Base-by-base conservation (phyloP, 202 grass and related monocot species). In the Zizania palustris region DNA sequence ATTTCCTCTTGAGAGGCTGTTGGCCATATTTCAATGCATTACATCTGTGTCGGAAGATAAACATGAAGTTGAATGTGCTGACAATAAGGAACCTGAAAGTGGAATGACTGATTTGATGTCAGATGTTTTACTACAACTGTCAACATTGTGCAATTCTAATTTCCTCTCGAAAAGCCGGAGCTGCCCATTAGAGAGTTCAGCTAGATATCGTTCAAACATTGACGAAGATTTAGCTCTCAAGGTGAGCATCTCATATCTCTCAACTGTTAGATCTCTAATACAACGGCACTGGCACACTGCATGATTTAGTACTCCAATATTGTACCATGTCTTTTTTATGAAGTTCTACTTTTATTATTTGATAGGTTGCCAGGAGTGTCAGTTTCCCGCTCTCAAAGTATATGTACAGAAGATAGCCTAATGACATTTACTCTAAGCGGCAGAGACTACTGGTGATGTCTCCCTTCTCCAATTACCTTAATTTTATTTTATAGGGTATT, bases 141-240 rank as follows among this genome's bases (percentile, higher is more conserved):
- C 96, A 75, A 99, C 96, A 37, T 68, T 99, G 3, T 98, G 96
- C 85, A 99, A 95, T 89, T 93, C 96, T 46, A 99, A 90, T 73
- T 95, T 98, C 38, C 78, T 99, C 38, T 92, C 62, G 34, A 99
- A 99, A 72, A 95, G 89, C 74, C 77, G 78, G 42, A 99, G 85
- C 51, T 99, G 85, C 66, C 96, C 89, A 28, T 78, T 99, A 80
- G 96, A 99, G 79, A 91, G 96, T n/a, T 88, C 89, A 60, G 81
- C 78, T 71, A 87, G 96, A 69, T 95, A 99, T 42, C 77, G 87
- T 48, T 99, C 91, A 76, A 92, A 88, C 21, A 76, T 99, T 42
- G 83, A 99, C 74, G 89, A 99, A 90, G 96, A 99, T 87, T 82
- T 95, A 82, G 91, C 96, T 60, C 89, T 99, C 69, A 99, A 99